Evolutionary conservation across 257 asterid species (phyloP).

Genomic region (Salvia miltiorrhiza): DNA sequence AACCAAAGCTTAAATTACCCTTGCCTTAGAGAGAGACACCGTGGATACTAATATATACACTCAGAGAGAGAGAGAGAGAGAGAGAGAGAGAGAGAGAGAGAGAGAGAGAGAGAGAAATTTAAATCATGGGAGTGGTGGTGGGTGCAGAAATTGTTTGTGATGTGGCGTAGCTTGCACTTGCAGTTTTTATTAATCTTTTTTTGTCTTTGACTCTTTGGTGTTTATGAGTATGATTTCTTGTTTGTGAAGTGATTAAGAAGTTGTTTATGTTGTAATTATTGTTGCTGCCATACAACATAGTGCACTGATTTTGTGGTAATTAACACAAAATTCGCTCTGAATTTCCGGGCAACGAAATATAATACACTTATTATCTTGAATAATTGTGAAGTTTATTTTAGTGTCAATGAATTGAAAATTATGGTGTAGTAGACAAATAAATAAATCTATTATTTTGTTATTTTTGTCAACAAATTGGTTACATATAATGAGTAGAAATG

Average conservation of each 20-base stretch:
- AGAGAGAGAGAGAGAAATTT: neutral
- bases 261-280: neutral
- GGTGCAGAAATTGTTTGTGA: neutral
- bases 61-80: too few species aligned
- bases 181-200: conserved; percentile 14
- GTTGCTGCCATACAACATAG: neutral
- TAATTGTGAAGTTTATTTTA: neutral
- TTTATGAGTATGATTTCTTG: conserved; percentile 12
- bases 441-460: neutral
- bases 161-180: conserved; percentile 32
- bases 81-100: neutral
- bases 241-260: conserved; percentile 12
- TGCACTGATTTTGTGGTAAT: neutral
- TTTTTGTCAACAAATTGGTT: neutral
- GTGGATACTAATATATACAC: neutral
- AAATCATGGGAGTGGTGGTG: conserved; percentile 16
- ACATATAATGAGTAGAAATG: neutral
- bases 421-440: neutral
- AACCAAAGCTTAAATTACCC: too few species aligned
- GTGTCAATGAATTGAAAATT: neutral
- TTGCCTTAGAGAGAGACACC: neutral
- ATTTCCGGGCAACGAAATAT: neutral
- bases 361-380: neutral
- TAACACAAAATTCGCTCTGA: neutral
- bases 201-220: neutral